These are phyloP conservation scores for Epichloe baconii DNA, from an alignment of 2,329 filamentous ascomycete species.

Conservation along the genomic window DNA sequence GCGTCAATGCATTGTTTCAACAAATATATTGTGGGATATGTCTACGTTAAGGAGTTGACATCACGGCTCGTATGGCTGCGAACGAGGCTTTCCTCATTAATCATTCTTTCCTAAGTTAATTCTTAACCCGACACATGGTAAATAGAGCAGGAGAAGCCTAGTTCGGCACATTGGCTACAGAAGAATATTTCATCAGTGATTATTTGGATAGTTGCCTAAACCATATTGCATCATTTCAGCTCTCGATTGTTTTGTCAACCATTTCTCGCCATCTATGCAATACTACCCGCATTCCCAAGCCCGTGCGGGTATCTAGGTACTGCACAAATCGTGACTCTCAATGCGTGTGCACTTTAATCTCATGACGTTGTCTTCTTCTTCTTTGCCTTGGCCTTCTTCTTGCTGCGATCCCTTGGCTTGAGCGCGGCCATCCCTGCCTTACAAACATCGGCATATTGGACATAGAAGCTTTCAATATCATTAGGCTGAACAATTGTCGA, in stretches of 20 bases:
- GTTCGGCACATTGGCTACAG: no score
- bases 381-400: conserved; percentile 69
- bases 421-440: conserved; percentile 77
- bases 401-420: conserved; percentile 88
- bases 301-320: neutral
- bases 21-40: no score
- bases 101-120: no score
- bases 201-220: no score
- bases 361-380: conserved; percentile 41
- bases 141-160: no score
- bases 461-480: conserved; percentile 69
- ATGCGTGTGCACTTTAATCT: conserved; percentile 31
- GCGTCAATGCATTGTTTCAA: no score
- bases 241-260: neutral
- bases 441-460: conserved; percentile 77
- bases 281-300: neutral
- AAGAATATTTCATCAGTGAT: no score
- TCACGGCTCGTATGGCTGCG: no score
- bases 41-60: no score
- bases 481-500: conserved; percentile 71
- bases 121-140: no score
- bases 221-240: no score
- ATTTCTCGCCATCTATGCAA: neutral
- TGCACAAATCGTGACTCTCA: neutral
- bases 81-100: no score